Evolutionary conservation across 805 yeast genomes (phyloP).

Genomic region (Scheffersomyces stipitis): DNA sequence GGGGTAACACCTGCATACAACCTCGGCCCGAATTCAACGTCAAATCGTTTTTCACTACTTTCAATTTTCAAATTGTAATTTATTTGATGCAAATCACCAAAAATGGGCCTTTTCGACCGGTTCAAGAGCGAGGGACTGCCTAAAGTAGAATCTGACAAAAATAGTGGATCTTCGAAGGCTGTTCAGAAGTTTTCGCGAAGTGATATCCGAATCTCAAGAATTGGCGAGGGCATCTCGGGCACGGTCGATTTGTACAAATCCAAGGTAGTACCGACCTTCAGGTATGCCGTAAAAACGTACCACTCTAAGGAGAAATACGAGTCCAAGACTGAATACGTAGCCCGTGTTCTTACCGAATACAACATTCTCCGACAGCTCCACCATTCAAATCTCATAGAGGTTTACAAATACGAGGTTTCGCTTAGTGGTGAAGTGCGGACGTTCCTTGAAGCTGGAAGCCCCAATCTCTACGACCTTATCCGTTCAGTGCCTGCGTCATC

Average conservation of each 20-base stretch:
- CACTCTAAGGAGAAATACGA: constrained; percentile 40
- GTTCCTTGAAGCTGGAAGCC: constrained; percentile 34
- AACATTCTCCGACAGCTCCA: constrained; percentile 22
- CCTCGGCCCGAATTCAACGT: too few relatives aligned
- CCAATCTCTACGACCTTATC: constrained; percentile 15
- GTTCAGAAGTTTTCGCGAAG: constrained; percentile 5
- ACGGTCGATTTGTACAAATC: constrained; percentile 26
- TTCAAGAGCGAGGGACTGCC: too few relatives aligned
- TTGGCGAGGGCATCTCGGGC: constrained; percentile 35
- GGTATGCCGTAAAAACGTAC: constrained; percentile 49
- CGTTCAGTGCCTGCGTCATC: neutral
- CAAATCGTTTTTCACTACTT: too few relatives aligned
- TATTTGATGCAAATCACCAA: too few relatives aligned
- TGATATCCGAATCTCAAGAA: constrained; percentile 13
- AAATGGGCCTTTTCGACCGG: too few relatives aligned
- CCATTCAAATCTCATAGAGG: constrained; percentile 37
- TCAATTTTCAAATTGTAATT: too few relatives aligned
- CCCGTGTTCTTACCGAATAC: constrained; percentile 40
- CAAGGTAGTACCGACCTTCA: neutral
- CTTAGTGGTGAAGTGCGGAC: constrained; percentile 22
- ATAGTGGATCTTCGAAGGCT: too few relatives aligned
- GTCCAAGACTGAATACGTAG: constrained; percentile 35
- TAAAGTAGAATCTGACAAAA: too few relatives aligned
- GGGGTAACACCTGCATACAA: too few relatives aligned
- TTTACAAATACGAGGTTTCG: constrained; percentile 27